Conservation (phyloP, 192 early-diverging fungal genomes). For the Backusella australiensis region DNA sequence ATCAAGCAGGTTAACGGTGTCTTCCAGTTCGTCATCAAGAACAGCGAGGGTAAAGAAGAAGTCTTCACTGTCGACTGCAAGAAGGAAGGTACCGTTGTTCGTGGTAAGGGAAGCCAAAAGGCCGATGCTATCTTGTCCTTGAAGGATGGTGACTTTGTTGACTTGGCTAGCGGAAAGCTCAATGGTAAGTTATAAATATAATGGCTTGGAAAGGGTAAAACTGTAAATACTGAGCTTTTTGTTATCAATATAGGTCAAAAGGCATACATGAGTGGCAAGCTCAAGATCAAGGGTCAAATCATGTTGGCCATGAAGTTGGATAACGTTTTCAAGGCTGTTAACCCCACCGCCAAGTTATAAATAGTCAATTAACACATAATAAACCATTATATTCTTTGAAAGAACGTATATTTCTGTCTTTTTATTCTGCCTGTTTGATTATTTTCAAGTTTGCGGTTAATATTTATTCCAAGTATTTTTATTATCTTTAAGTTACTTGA, state of each 20-base stretch:
- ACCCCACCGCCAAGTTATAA: slow-evolving; percentile 61
- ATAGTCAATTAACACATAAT: background rate
- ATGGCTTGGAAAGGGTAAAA: background rate
- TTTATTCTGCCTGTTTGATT: background rate
- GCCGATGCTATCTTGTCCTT: slow-evolving; percentile 76
- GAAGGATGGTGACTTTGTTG: slow-evolving; percentile 81
- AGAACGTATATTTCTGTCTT: slow-evolving; percentile 1
- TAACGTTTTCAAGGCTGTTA: slow-evolving; percentile 56
- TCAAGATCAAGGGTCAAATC: slow-evolving; percentile 80
- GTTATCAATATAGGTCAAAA: slow-evolving; percentile 61
- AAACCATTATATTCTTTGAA: background rate
- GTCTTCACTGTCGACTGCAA: slow-evolving; percentile 89
- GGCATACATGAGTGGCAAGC: slow-evolving; percentile 90
- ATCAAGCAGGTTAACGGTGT: slow-evolving; percentile 77
- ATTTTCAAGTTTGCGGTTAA: background rate
- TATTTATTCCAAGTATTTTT: background rate
- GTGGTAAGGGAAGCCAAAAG: slow-evolving; percentile 53
- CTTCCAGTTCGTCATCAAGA: slow-evolving; percentile 87
- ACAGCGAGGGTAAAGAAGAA: slow-evolving; percentile 62
- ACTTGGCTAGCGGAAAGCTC: slow-evolving; percentile 78
- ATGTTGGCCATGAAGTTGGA: slow-evolving; percentile 75
- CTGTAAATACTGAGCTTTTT: background rate
- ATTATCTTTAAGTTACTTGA: background rate
- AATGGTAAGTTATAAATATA: slow-evolving; percentile 58
- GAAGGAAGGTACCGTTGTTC: slow-evolving; percentile 61